Evolutionary conservation across 1,139 yeast genomes (phyloP).

Genomic region (Citeromyces siamensis): DNA sequence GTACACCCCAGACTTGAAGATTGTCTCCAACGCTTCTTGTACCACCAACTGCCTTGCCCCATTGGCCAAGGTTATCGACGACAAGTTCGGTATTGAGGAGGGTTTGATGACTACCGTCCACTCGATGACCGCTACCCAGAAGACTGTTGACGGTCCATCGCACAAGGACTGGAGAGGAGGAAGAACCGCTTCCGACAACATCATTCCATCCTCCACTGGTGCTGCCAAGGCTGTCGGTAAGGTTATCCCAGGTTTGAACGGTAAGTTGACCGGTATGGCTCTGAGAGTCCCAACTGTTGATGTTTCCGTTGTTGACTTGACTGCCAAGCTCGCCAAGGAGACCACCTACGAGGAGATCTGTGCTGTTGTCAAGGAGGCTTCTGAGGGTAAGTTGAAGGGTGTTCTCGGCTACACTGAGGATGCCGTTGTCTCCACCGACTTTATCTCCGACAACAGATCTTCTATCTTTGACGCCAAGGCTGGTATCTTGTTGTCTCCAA

Average conservation of each 20-base stretch:
- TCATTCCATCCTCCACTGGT: slow-evolving; percentile 84
- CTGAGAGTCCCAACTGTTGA: slow-evolving; percentile 85
- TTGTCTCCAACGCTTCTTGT: slow-evolving; percentile 80
- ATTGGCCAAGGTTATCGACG: slow-evolving; percentile 74
- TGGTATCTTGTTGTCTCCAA: slow-evolving; percentile 77
- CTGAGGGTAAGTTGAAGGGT: slow-evolving; percentile 66
- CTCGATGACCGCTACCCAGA: slow-evolving; percentile 83
- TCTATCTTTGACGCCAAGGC: slow-evolving; percentile 79
- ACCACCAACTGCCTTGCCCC: slow-evolving; percentile 89
- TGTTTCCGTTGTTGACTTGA: slow-evolving; percentile 71
- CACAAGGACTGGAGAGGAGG: slow-evolving; percentile 97
- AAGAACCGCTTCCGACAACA: slow-evolving; percentile 86
- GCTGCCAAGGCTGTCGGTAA: slow-evolving; percentile 91
- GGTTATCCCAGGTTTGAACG: slow-evolving; percentile 77
- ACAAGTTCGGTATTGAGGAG: slow-evolving; percentile 68
- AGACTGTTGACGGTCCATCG: slow-evolving; percentile 89
- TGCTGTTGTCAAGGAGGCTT: slow-evolving; percentile 54
- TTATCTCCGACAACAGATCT: slow-evolving; percentile 64
- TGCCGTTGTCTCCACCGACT: slow-evolving; percentile 77
- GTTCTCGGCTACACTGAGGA: slow-evolving; percentile 76
- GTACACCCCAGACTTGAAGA: slow-evolving; percentile 58
- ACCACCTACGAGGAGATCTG: slow-evolving; percentile 72
- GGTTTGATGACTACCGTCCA: slow-evolving; percentile 89
- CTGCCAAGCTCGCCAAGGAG: slow-evolving; percentile 56
- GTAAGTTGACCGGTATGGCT: slow-evolving; percentile 84